A percentile compares a stretch with the other conserved stretches of the same genome.
These are phyloP conservation scores for Aspergillus pseudoviridinutans DNA, from an alignment of 2,329 filamentous ascomycete genomes.

Conservation along the genomic window DNA sequence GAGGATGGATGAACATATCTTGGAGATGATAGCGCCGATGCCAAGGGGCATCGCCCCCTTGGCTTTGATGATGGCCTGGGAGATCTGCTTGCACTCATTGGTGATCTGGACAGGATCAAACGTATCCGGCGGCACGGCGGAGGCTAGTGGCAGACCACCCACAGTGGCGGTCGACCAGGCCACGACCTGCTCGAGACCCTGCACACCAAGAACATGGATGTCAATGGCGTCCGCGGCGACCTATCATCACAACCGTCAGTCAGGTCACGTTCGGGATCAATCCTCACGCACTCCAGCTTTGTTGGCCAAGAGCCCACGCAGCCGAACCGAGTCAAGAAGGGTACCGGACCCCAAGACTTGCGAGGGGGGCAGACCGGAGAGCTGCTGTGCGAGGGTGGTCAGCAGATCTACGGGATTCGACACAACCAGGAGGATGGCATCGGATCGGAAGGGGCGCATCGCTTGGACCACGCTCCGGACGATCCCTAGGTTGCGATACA, in stretches of 20 bases:
- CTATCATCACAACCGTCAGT: slow-evolving; percentile 13
- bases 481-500: slow-evolving; percentile 42
- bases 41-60: slow-evolving; percentile 52
- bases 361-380: slow-evolving; percentile 45
- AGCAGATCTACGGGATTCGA: slow-evolving; percentile 55
- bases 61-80: slow-evolving; percentile 45
- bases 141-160: slow-evolving; percentile 39
- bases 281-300: slow-evolving; percentile 6
- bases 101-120: slow-evolving; percentile 31
- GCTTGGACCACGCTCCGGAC: slow-evolving; percentile 45
- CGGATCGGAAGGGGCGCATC: slow-evolving; percentile 47
- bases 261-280: background rate
- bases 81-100: slow-evolving; percentile 45
- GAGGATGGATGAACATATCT: slow-evolving; percentile 50
- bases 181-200: slow-evolving; percentile 48
- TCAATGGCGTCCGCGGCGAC: slow-evolving; percentile 31
- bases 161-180: slow-evolving; percentile 46
- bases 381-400: slow-evolving; percentile 47
- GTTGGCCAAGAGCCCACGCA: slow-evolving; percentile 32
- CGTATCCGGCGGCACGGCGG: slow-evolving; percentile 28
- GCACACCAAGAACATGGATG: slow-evolving; percentile 48
- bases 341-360: slow-evolving; percentile 55
- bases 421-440: slow-evolving; percentile 50
- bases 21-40: slow-evolving; percentile 46
- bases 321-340: slow-evolving; percentile 49